Base-by-base conservation (phyloP, 306 rosid genomes). In the Castanea sativa region DNA sequence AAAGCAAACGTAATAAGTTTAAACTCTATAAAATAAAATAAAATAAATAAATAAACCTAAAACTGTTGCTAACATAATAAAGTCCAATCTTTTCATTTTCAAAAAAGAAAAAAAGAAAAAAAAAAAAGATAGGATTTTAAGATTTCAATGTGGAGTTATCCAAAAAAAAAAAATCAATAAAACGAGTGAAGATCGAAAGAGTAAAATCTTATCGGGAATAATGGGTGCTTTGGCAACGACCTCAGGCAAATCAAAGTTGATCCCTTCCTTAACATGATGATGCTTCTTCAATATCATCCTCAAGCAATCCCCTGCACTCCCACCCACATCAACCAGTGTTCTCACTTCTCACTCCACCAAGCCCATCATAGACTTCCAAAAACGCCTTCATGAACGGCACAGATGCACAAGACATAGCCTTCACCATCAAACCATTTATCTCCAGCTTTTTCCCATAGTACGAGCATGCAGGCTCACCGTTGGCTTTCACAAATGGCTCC, bases 301-400 rank as follows among this genome's bases (percentile, higher is more conserved):
- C 73, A 95, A 89, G 88, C 99, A 94, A 80, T 92, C 97, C 3
- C 95, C 96, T 2, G 90, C 98, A 25, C 99, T 95, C 19, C 99
- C 99, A 1, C 98, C 99, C 5, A 95, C 98, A 52, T 95, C 99
- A 6, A 95, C 98, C 16, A 95, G 74, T 71, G 56, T 90, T 72
- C 69, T 29, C 9, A 91, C 94, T 90, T 72, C 69, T 29, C 9
- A 91, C 94, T 4, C 92, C 92, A 33, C 75, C 70, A 41, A 95
- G 88, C 32, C 97, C 99, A 68, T 86, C 78, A 55, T 95, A 95
- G 25, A 88, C 88, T 21, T 81, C 90, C 76, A 94, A 16, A 60
- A 92, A 33, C 18, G 92, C 91, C 78, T 74, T 92, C 80, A 92
- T 90, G 91, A 94, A 90, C 77, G 98, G 97, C 70, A 90, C 95